Conservation (phyloP, 495 filamentous ascomycete genomes). For the Penicillium atrosanguineum region DNA sequence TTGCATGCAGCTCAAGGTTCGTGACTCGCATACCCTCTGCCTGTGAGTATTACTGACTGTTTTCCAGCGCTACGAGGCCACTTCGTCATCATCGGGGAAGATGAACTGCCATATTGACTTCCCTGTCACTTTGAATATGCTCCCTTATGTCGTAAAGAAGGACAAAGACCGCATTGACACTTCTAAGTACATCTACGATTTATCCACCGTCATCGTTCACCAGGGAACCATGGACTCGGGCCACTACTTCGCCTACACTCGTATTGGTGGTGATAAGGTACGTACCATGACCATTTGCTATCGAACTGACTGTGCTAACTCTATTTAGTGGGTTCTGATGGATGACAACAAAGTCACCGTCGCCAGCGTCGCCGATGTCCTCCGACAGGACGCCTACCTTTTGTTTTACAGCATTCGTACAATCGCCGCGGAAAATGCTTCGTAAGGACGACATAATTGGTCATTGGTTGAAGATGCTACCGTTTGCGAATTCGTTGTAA, state of each 20-base stretch:
- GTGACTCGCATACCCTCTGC: constrained; percentile 5
- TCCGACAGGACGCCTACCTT: constrained; percentile 79
- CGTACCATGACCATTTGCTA: constrained; percentile 17
- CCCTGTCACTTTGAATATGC: constrained; percentile 82
- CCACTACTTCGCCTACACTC: constrained; percentile 85
- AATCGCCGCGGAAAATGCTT: constrained; percentile 28
- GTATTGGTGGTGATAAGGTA: constrained; percentile 69
- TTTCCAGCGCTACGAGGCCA: constrained; percentile 74
- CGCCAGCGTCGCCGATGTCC: constrained; percentile 73
- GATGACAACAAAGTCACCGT: constrained; percentile 87
- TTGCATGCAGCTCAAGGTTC: constrained; percentile 88
- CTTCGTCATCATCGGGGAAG: constrained; percentile 65
- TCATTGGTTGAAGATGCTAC: not conserved
- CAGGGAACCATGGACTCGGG: constrained; percentile 81
- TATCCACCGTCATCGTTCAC: constrained; percentile 83
- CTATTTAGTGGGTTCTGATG: constrained; percentile 77
- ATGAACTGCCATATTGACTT: constrained; percentile 79
- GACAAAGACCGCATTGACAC: constrained; percentile 34
- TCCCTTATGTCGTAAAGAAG: constrained; percentile 74
- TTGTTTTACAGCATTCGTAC: constrained; percentile 79
- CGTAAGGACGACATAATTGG: not conserved
- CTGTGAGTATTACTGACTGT: not conserved
- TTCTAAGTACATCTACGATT: constrained; percentile 69
- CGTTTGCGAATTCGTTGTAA: not conserved
- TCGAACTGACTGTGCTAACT: not conserved